Evolutionary conservation across 176 grass and related monocot species (phyloP).

Genomic region (Panicum miliaceum): DNA sequence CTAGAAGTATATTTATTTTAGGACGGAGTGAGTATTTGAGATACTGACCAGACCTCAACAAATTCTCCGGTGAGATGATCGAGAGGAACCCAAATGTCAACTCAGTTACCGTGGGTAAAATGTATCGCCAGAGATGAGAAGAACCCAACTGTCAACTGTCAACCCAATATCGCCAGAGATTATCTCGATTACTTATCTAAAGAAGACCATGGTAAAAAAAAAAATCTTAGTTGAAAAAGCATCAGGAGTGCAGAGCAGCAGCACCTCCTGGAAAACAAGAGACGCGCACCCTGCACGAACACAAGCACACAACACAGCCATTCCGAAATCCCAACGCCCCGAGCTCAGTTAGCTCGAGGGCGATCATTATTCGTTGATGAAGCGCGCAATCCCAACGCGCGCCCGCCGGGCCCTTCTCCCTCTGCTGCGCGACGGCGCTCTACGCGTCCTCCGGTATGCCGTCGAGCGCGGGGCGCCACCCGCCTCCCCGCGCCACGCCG

Average conservation of each 20-base stretch:
- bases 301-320: background rate
- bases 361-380: background rate
- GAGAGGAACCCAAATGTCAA: too few relatives aligned
- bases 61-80: too few relatives aligned
- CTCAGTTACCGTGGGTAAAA: too few relatives aligned
- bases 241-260: slow-evolving; percentile 51
- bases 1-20: too few relatives aligned
- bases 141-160: too few relatives aligned
- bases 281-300: background rate
- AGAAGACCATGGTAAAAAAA: background rate
- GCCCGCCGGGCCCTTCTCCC: too few relatives aligned
- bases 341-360: background rate
- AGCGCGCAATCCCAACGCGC: background rate
- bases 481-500: background rate
- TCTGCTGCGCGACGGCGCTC: background rate
- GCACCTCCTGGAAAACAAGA: slow-evolving; percentile 42
- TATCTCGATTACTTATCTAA: background rate
- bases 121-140: background rate
- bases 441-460: slow-evolving; percentile 46
- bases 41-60: too few relatives aligned
- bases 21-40: too few relatives aligned
- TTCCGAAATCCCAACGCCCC: background rate
- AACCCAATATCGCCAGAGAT: background rate
- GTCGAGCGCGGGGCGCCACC: slow-evolving; percentile 21
- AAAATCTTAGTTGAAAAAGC: background rate